Conservation (phyloP, 257 asterid species). For the Petunia axillaris region DNA sequence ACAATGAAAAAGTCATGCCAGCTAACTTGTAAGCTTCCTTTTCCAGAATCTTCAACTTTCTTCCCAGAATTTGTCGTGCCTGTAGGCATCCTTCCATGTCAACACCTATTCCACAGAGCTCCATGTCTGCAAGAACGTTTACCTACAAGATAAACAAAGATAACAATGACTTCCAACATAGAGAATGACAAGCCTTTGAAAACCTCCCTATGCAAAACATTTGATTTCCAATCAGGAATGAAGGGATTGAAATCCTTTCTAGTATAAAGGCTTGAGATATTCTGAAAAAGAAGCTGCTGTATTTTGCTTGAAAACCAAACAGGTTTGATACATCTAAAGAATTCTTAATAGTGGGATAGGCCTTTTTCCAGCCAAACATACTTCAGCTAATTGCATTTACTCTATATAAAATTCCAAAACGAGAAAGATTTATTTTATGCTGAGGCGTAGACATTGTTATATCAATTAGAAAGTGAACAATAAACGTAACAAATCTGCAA, state of each 20-base stretch:
- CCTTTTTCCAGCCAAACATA: background rate
- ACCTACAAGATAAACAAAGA: constrained; percentile 51
- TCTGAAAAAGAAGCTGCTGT: background rate
- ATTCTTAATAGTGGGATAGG: background rate
- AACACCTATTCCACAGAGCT: constrained; percentile 92
- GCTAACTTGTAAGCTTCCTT: constrained; percentile 85
- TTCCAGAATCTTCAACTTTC: constrained; percentile 75
- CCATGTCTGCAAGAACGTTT: constrained; percentile 91
- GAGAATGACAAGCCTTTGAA: constrained; percentile 16
- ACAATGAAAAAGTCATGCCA: constrained; percentile 82
- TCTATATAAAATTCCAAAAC: constrained; percentile 7
- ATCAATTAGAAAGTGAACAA: constrained; percentile 4
- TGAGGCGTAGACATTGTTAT: background rate
- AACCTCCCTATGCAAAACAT: background rate
- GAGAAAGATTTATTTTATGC: background rate
- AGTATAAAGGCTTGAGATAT: constrained; percentile 17
- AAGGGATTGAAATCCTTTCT: background rate
- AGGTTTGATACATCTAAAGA: background rate
- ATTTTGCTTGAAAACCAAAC: constrained; percentile 18
- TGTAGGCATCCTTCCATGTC: constrained; percentile 95
- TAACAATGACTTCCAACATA: constrained; percentile 18
- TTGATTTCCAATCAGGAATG: constrained; percentile 11
- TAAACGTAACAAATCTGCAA: constrained; percentile 6
- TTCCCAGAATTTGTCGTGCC: constrained; percentile 75
- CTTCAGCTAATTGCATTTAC: background rate